phyloP scores from a whole-genome alignment of 2,329 filamentous ascomycete species.

The Calonectria leucothoes region DNA sequence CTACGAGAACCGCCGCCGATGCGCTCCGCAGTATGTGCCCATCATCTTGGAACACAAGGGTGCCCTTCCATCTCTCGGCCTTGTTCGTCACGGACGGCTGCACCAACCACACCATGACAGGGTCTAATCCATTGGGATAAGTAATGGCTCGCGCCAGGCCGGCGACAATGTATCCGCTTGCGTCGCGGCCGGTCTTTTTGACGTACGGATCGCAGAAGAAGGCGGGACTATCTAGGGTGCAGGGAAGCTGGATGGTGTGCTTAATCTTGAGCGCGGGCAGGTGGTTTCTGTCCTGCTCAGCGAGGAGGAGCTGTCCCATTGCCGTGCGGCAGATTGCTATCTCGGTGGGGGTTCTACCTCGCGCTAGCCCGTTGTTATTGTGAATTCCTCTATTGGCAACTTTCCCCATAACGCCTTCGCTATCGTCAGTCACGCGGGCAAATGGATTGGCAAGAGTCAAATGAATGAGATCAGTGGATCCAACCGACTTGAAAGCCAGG shows the following conservation, averaged over 20 bases:
- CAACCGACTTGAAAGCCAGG: background rate
- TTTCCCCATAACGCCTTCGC: background rate
- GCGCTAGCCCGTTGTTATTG: background rate
- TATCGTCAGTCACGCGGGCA: background rate
- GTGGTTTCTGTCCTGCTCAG: background rate
- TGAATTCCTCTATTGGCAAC: background rate
- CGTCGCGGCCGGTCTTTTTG: background rate
- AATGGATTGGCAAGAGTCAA: background rate
- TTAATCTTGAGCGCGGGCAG: background rate
- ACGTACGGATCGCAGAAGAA: background rate
- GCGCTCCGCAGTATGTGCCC: background rate
- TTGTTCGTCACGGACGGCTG: background rate
- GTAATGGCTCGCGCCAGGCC: background rate
- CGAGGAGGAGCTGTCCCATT: background rate
- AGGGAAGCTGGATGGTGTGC: background rate
- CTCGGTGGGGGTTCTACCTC: background rate
- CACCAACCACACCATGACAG: conserved; percentile 1
- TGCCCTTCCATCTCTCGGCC: background rate
- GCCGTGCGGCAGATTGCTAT: background rate
- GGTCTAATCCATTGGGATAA: background rate
- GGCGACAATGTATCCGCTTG: background rate
- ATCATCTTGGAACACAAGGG: background rate
- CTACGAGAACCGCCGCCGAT: background rate
- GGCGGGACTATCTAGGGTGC: background rate
- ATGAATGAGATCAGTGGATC: background rate